Conservation (phyloP, 2,329 filamentous ascomycete species). For the Alternaria infectoria region DNA sequence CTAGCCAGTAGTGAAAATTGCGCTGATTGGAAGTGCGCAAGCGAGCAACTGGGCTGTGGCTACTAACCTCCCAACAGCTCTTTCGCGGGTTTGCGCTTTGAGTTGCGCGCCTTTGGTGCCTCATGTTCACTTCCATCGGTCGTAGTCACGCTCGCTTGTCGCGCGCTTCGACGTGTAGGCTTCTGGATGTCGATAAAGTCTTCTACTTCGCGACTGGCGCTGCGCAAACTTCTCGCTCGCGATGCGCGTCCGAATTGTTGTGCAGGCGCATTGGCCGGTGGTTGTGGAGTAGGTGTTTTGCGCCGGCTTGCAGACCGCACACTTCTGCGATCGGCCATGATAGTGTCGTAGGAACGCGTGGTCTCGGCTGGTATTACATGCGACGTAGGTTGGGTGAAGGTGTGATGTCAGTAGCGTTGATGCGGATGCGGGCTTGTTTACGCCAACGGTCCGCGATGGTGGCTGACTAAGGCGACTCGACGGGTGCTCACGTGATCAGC, state of each 20-base stretch:
- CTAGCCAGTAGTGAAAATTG: not conserved
- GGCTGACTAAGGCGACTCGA: constrained; percentile 8
- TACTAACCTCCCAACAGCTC: constrained; percentile 38
- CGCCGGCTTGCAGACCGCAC: constrained; percentile 44
- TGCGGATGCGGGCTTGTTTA: constrained; percentile 10
- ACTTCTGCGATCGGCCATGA: constrained; percentile 44
- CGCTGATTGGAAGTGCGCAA: not conserved
- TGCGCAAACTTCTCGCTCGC: constrained; percentile 44
- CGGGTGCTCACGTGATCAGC: constrained; percentile 23
- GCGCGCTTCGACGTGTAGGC: constrained; percentile 29
- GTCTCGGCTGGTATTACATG: constrained; percentile 9
- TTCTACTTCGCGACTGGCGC: constrained; percentile 49
- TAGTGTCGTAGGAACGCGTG: not conserved
- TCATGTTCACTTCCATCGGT: constrained; percentile 33
- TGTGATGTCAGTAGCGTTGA: constrained; percentile 3
- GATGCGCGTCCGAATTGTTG: constrained; percentile 30
- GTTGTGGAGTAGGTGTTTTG: constrained; percentile 41
- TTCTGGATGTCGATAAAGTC: constrained; percentile 24
- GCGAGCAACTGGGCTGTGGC: not conserved
- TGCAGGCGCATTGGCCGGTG: constrained; percentile 23
- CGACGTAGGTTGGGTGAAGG: constrained; percentile 1
- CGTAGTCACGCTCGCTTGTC: constrained; percentile 39
- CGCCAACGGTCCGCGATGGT: constrained; percentile 6
- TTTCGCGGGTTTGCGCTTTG: constrained; percentile 31
- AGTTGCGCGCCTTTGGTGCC: constrained; percentile 21